Evolutionary conservation across 2,329 filamentous ascomycete genomes (phyloP), one percentile per base, ranked within the genome.

Genomic region (Hypoxylon sp.): DNA sequence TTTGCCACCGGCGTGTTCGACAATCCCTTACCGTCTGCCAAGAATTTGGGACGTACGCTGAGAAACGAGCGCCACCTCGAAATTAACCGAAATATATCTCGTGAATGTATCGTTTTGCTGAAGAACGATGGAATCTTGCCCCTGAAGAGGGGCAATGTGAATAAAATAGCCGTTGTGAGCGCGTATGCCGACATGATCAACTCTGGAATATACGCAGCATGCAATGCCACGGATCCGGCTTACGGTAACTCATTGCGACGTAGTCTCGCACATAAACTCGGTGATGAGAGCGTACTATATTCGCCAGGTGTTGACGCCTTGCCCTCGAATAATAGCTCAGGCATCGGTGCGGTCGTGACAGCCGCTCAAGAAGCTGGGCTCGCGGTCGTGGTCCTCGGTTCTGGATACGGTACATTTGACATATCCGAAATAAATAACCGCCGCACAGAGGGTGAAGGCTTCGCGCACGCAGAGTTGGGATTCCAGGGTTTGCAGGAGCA

Each of bases 361-460:
- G 73, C 75, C 1, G 77, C 77, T 11, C 68, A 73, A 50, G 68
- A 75, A 9, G 74, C 74, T 2, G 75, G 76, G 1, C 57, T 78
- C 5, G 77, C 76, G 10, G 63, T 79, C 2, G 70, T 79, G 9
- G 68, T 75, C 19, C 75, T 79, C 4, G 77, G 77, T 2, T 78
- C 76, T 9, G 49, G 58, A 36, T 60, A 53, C 6, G 58, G 49
- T 14, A 53, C 58, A 0, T 75, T 76, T 45, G 72, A 74, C n/a
- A 56, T 70, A 7, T 69, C 70, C 2, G 53, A 70, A 0, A 67
- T 75, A 34, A 72, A 67, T 32, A 75, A 65, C 36, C 41, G 77
- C 70, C 76, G 84, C 2, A 79, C 78, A 5, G 78, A 79, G 21
- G 73, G 73, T 46, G 78, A 79, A 63, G 74, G 74, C 48, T 78